Evolutionary conservation across 768 basidiomycete species (phyloP), one percentile per base, ranked within the genome.

Genomic region (Boletus rubescentipes): DNA sequence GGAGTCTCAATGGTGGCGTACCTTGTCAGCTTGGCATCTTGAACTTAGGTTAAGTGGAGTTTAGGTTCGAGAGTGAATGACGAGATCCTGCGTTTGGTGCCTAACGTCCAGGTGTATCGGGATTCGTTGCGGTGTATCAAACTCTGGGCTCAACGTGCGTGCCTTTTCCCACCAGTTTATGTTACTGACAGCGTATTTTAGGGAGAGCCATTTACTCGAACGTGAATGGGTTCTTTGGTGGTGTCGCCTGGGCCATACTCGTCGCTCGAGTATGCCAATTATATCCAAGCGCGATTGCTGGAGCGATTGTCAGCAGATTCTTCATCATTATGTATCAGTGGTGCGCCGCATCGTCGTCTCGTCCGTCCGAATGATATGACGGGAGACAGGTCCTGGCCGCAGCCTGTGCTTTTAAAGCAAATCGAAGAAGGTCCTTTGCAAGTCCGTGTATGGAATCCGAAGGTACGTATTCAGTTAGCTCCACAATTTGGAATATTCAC

Each of bases 231-330:
- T 99, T 98, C 71, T 81, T 96, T 31, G 97, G 97, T 52, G 97
- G 97, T 65, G 96, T 98, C 2, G 96, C 95, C 29, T 99, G 97
- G 97, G 92, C 96, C 4, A 90, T 98, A 79, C 83, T 98, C 37
- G 95, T 98, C n/a, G 97, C 97, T 46, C 87, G 97, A 71, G 94
- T 98, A 80, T 99, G 97, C 75, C 97, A 99, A 67, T 74, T 99
- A 50, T 99, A 98, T 71, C 97, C 97, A 30, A 97, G 87, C 57
- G 95, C 93, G 9, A 85, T 86, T 54, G 93, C 95, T 12, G 93
- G 94, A 15, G 92, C 91, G 4, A 94, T 99, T 60, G 93, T 99
- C 69, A 94, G 93, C 75, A 83, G 94, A 61, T 98, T 99, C 75
- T 99, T 98, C 68, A 92, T 96, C 58, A 97, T 99, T 66, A 94